Base-by-base conservation (phyloP, 23 red algal genomes). In the Pyropia yezoensis region DNA sequence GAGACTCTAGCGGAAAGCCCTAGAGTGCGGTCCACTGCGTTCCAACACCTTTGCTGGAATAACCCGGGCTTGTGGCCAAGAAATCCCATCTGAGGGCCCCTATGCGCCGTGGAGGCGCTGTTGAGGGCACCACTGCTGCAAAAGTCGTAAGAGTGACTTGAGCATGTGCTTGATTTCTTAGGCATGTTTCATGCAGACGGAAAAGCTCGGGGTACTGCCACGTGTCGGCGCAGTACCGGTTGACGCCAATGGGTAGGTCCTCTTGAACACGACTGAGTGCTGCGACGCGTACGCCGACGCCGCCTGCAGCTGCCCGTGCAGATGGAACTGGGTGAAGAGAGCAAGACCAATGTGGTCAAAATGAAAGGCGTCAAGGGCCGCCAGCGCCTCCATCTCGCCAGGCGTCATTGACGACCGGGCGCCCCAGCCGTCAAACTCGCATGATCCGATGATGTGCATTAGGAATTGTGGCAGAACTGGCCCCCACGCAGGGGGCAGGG, bases 181-280 rank as follows among this genome's bases (percentile, higher is more conserved):
- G n/a, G n/a, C n/a, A n/a, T n/a, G n/a, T n/a, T n/a, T n/a, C n/a
- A 62, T 94, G 63, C 34, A 94, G 64, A 27, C 83, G 91, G 75
- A 96, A 96, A 14, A 89, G 53, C 27, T 96, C 69, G 45, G 91
- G 91, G 69, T 96, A 63, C 22, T 65, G 63, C 91, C 91, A 96
- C 49, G 91, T 96, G 53, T 96, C 91, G 21, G 74, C 77, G 24
- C 77, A 96, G 50, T 89, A 59, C n/a, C 91, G 66, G 63, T 88
- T 96, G 2, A 96, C 91, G 34, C 91, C 91, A 50, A 96, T 89
- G 11, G 91, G 91, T 21, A 96, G 62, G 55, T 96, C 91, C 91
- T 83, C 52, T 96, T 96, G 18, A 96, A 77, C 25, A 96, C 54
- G 21, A 96, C 69, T 21, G 59, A 47, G 57, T 78, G 58, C 19